These are phyloP conservation scores for Trichothecium roseum DNA, from an alignment of 2,329 filamentous ascomycete species.

Conservation along the genomic window DNA sequence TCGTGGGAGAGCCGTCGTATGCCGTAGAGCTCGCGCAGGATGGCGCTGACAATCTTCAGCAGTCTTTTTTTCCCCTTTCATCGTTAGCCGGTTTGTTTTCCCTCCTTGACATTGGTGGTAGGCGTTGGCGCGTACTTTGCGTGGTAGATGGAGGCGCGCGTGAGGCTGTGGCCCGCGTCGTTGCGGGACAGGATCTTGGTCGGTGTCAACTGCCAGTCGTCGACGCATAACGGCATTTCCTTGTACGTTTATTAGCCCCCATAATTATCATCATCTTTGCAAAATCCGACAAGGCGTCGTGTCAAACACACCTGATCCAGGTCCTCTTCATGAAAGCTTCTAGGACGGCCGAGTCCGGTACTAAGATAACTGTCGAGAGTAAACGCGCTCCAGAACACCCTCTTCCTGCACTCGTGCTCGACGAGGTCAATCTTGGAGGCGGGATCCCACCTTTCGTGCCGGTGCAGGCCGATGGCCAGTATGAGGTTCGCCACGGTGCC, in stretches of 20 bases:
- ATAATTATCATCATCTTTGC: too few relatives aligned
- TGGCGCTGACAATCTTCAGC: too few relatives aligned
- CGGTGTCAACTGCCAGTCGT: too few relatives aligned
- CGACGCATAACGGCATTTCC: too few relatives aligned
- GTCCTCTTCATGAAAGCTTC: constrained; percentile 50
- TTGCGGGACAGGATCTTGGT: too few relatives aligned
- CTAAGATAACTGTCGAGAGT: constrained; percentile 53
- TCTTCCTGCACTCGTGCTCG: constrained; percentile 22
- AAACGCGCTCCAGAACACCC: constrained; percentile 52
- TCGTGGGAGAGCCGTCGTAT: too few relatives aligned
- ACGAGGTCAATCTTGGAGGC: constrained; percentile 12
- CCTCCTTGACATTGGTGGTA: too few relatives aligned
- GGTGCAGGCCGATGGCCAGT: constrained; percentile 22
- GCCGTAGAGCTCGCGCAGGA: too few relatives aligned
- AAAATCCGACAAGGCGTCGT: too few relatives aligned
- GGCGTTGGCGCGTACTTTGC: background rate
- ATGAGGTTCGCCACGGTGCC: constrained; percentile 23
- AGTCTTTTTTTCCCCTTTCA: too few relatives aligned
- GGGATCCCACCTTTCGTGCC: constrained; percentile 7
- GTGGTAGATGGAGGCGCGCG: background rate
- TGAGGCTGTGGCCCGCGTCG: background rate
- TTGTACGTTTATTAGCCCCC: too few relatives aligned
- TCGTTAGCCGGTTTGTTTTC: too few relatives aligned
- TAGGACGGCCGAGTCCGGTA: constrained; percentile 46
- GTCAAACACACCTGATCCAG: constrained; percentile 39